Percentiles rank a stretch among this genome's conserved stretches.
phyloP scores from a whole-genome alignment of 306 rosid species.

The Vigna unguiculata region DNA sequence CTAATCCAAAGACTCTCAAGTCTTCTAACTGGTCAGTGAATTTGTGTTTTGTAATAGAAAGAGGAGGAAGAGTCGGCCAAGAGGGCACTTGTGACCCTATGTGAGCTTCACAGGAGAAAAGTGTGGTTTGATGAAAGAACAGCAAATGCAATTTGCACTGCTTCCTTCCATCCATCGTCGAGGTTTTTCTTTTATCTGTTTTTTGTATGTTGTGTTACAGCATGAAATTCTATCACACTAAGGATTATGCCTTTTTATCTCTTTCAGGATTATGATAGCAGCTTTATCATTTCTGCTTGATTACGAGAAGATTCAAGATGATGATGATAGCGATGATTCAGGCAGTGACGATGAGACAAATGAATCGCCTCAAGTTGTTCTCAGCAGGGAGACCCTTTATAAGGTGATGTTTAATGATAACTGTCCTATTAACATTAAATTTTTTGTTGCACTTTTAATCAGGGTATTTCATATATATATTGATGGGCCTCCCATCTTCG shows the following conservation, averaged over 20 bases:
- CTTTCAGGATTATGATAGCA: slow-evolving; percentile 86
- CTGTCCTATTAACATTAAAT: not conserved
- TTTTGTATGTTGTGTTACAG: slow-evolving; percentile 7
- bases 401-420: slow-evolving; percentile 59
- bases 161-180: slow-evolving; percentile 75
- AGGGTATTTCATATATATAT: slow-evolving; percentile 25
- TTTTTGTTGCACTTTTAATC: not conserved
- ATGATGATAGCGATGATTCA: slow-evolving; percentile 75
- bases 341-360: slow-evolving; percentile 68
- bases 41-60: slow-evolving; percentile 53
- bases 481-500: not conserved
- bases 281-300: slow-evolving; percentile 78
- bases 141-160: slow-evolving; percentile 86
- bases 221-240: not conserved
- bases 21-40: slow-evolving; percentile 24
- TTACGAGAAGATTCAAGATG: slow-evolving; percentile 82
- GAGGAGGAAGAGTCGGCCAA: slow-evolving; percentile 81
- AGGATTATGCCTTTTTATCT: slow-evolving; percentile 26
- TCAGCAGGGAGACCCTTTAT: slow-evolving; percentile 72
- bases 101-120: slow-evolving; percentile 83
- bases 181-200: slow-evolving; percentile 54
- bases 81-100: slow-evolving; percentile 69
- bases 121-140: slow-evolving; percentile 92
- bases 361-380: slow-evolving; percentile 59
- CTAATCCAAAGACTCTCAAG: not conserved